Conservation (phyloP, 164 flowering plant species). For the Magnolia kwangsiensis region DNA sequence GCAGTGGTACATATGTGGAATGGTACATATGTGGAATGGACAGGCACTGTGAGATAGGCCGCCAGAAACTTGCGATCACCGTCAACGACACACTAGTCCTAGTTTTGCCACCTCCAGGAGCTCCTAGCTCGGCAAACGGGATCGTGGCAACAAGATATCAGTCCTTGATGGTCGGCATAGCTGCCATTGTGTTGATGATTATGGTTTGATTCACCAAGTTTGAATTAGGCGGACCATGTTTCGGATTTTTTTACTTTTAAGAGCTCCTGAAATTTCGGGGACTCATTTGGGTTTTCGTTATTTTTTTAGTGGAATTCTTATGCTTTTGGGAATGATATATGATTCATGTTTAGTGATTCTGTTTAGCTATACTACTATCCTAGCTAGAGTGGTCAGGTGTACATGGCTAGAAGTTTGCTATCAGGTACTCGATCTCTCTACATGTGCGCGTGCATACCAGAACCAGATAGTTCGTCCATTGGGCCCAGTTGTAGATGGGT, state of each 20-base stretch:
- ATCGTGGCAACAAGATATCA: conserved; percentile 1
- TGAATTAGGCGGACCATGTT: neutral
- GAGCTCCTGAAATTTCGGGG: neutral
- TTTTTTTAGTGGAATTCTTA: too few relatives aligned
- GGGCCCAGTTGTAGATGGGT: too few relatives aligned
- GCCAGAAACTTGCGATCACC: conserved; percentile 19
- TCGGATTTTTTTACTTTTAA: neutral
- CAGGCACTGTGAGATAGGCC: conserved; percentile 16
- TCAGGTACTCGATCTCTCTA: too few relatives aligned
- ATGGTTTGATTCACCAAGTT: conserved; percentile 1
- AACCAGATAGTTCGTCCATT: too few relatives aligned
- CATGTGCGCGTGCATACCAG: too few relatives aligned
- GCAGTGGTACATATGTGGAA: conserved; percentile 33
- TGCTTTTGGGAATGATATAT: too few relatives aligned
- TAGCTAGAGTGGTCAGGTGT: too few relatives aligned
- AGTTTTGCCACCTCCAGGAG: neutral
- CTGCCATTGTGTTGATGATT: neutral
- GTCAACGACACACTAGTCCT: neutral
- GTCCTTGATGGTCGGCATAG: neutral
- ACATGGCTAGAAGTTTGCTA: too few relatives aligned
- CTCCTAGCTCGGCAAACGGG: conserved; percentile 10
- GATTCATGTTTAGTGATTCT: too few relatives aligned
- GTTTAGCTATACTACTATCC: too few relatives aligned
- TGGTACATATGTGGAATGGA: conserved; percentile 26
- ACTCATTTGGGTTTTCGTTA: too few relatives aligned